Percentiles rank a stretch among this genome's conserved stretches.
These are phyloP conservation scores for Rosa lucieae DNA, from an alignment of 306 rosid species.

Conservation along the genomic window DNA sequence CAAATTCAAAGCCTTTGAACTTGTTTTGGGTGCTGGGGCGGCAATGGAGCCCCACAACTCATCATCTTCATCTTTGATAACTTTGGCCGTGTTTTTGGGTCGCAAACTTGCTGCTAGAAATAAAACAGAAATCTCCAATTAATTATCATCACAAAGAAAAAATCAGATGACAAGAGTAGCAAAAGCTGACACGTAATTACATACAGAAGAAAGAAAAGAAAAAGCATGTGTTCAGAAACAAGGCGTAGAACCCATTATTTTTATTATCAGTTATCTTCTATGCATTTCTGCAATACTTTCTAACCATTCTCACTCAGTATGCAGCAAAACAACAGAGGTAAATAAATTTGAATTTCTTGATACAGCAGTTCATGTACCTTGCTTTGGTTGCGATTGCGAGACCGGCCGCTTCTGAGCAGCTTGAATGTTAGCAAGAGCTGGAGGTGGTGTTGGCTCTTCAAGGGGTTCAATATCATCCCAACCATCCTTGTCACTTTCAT, in stretches of 20 bases:
- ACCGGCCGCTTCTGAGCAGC: slow-evolving; percentile 97
- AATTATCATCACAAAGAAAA: background rate
- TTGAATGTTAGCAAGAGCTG: slow-evolving; percentile 82
- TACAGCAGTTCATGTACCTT: slow-evolving; percentile 41
- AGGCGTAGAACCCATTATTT: background rate
- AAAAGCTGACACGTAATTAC: background rate
- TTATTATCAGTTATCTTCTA: background rate
- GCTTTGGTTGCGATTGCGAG: slow-evolving; percentile 64
- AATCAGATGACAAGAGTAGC: background rate
- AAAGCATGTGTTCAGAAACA: background rate
- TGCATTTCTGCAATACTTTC: slow-evolving; percentile 3
- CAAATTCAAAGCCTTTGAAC: slow-evolving; percentile 54
- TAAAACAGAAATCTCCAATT: slow-evolving; percentile 10
- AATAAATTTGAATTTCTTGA: background rate
- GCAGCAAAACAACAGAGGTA: background rate
- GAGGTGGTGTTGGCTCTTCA: slow-evolving; percentile 68
- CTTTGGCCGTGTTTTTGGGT: slow-evolving; percentile 51
- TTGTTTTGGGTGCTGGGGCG: slow-evolving; percentile 80
- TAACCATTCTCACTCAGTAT: background rate
- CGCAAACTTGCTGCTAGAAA: slow-evolving; percentile 52
- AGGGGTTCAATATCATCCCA: slow-evolving; percentile 97
- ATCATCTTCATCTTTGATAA: slow-evolving; percentile 58
- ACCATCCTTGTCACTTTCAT: slow-evolving; percentile 81
- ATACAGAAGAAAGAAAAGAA: background rate
- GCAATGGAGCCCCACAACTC: slow-evolving; percentile 95